Conservation (phyloP, 305 asterid genomes). For the Fraxinus greggii region DNA sequence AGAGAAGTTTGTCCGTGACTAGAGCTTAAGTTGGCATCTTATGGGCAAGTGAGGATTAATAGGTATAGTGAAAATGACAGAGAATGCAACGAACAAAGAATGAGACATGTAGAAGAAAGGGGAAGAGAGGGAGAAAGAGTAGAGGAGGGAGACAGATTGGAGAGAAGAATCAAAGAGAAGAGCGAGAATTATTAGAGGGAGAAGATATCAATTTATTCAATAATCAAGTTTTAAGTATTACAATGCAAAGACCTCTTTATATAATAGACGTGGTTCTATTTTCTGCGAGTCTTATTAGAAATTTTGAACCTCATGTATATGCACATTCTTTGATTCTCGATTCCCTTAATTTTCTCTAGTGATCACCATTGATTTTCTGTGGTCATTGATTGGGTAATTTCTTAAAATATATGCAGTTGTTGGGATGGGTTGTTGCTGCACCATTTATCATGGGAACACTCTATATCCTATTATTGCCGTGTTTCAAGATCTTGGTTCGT, state of each 20-base stretch:
- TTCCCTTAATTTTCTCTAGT: neutral
- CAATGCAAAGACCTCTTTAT: neutral
- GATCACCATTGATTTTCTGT: neutral
- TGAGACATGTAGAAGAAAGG: neutral
- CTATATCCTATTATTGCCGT: conserved; percentile 57
- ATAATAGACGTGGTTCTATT: neutral
- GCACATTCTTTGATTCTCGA: neutral
- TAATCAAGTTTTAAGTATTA: too few relatives aligned
- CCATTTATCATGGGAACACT: conserved; percentile 65
- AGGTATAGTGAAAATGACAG: neutral
- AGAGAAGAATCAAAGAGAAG: too few relatives aligned
- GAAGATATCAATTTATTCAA: neutral
- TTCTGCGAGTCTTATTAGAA: neutral
- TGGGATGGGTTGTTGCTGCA: conserved; percentile 83
- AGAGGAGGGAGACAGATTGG: too few relatives aligned
- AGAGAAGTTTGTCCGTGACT: neutral
- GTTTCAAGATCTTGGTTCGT: conserved; percentile 59
- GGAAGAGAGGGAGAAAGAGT: neutral
- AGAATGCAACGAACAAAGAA: neutral
- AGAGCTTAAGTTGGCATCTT: neutral
- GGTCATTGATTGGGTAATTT: neutral
- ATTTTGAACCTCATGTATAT: neutral
- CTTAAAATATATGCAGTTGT: conserved; percentile 50
- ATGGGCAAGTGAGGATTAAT: neutral
- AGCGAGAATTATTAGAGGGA: too few relatives aligned